phyloP scores from a whole-genome alignment of 805 yeast species.

The Huiozyma naganishii region DNA sequence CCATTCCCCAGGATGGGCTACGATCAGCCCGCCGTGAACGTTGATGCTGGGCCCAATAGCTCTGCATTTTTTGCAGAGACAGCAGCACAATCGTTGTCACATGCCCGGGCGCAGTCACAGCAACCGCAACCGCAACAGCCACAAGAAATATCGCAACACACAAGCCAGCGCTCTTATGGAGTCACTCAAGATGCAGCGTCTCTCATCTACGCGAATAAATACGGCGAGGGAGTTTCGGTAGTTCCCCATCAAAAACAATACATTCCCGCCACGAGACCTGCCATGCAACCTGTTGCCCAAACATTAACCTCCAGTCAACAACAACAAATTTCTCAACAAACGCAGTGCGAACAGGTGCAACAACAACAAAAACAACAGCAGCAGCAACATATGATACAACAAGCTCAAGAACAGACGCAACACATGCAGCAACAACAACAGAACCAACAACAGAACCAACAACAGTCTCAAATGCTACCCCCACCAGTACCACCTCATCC shows the following conservation, averaged over 20 bases:
- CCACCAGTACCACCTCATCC: not conserved
- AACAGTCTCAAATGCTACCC: not conserved
- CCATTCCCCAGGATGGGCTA: constrained; percentile 25
- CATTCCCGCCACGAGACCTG: too few species aligned
- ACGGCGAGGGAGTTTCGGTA: too few species aligned
- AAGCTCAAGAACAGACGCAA: not conserved
- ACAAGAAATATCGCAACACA: not conserved
- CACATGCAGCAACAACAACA: not conserved
- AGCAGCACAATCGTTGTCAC: constrained; percentile 1
- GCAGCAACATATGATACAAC: not conserved
- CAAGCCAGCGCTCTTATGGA: too few species aligned
- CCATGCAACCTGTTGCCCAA: not conserved
- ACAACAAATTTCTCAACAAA: not conserved
- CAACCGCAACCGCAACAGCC: constrained; percentile 1
- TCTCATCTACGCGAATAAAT: too few species aligned
- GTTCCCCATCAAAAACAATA: not conserved
- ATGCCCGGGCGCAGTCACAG: constrained; percentile 6
- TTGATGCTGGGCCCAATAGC: not conserved
- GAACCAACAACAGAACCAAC: not conserved
- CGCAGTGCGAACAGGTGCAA: too few species aligned
- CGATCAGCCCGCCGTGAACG: not conserved
- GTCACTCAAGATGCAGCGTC: too few species aligned
- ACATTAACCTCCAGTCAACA: not conserved
- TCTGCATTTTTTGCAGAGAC: too few species aligned
- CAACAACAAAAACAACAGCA: constrained; percentile 3